Evolutionary conservation across 2,329 filamentous ascomycete species (phyloP), one percentile per base, ranked within the genome.

Genomic region (Botryotinia calthae): DNA sequence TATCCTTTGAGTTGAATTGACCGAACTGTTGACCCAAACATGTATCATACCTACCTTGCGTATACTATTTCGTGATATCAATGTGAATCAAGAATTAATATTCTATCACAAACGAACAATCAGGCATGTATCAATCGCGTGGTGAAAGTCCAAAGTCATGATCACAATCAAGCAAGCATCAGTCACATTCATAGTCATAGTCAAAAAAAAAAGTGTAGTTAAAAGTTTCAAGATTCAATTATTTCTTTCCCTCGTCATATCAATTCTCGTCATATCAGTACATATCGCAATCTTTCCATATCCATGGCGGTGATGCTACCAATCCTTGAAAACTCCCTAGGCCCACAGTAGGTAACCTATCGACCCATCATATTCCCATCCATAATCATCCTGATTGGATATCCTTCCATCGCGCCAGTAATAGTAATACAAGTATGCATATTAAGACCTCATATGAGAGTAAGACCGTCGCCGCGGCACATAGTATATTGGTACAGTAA

Each of bases 291-390:
- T 66, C 63, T 66, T 66, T 66, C 63, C 63, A 48, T 40, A 12
- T n/a, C 63, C 63, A 66, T 66, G 44, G 63, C 18, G 63, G 63
- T 66, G 63, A 66, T 66, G 63, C 63, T 51, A 66, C 63, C 63
- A 37, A 48, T 65, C 40, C 63, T 34, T 48, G 10, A 63, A 66
- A 66, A 66, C 63, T 66, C 63, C 63, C 37, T 14, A 28, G 44
- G 44, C 28, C 46, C 63, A 16, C 28, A 18, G 22, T 31, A 12
- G 63, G 44, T 66, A 51, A 51, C 63, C 63, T 37, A 37, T 46
- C 46, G 25, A n/a, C 48, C 14, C 63, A 34, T 66, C 63, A 28
- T 34, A 28, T 66, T 44, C 44, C 63, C 63, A 66, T 66, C 14
- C 63, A 56, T 25, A 66, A 66, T 66, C 31, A 20, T 66, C 31